Percentiles rank a stretch among this genome's conserved stretches.
Conservation (phyloP, 108 stramenopile genomes). For the Cyclotella cryptica region DNA sequence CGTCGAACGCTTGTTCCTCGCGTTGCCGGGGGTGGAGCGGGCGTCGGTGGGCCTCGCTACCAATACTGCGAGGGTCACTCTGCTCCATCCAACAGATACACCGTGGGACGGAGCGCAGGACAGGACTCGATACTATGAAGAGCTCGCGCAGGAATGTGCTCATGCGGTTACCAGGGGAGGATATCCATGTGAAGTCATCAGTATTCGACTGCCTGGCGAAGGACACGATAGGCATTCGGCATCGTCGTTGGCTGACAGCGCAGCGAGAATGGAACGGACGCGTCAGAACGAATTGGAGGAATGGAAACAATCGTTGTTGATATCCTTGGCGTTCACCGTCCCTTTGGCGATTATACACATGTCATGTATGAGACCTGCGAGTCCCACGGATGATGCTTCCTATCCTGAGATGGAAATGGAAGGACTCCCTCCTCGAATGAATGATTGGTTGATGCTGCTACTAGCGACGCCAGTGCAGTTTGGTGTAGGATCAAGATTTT, state of each 20-base stretch:
- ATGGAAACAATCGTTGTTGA: slow-evolving; percentile 55
- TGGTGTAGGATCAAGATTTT: slow-evolving; percentile 85
- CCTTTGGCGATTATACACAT: slow-evolving; percentile 63
- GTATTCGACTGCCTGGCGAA: slow-evolving; percentile 15
- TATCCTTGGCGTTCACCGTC: slow-evolving; percentile 54
- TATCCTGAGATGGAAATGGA: background rate
- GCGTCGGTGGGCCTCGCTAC: slow-evolving; percentile 64
- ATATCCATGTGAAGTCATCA: slow-evolving; percentile 59
- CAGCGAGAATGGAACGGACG: slow-evolving; percentile 60
- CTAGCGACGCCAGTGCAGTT: slow-evolving; percentile 91
- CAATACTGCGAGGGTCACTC: slow-evolving; percentile 48
- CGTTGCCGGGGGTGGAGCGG: slow-evolving; percentile 33
- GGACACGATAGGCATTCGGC: background rate
- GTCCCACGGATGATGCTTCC: background rate
- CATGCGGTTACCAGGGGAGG: slow-evolving; percentile 55
- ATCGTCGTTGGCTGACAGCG: slow-evolving; percentile 54
- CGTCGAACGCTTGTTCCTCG: slow-evolving; percentile 57
- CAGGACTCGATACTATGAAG: slow-evolving; percentile 29
- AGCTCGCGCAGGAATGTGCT: slow-evolving; percentile 50
- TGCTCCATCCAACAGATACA: background rate
- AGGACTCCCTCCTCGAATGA: slow-evolving; percentile 18
- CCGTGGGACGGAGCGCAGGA: background rate
- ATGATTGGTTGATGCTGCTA: slow-evolving; percentile 53
- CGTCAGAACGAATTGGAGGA: slow-evolving; percentile 53
- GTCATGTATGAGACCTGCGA: slow-evolving; percentile 33